Evolutionary conservation across 2,329 filamentous ascomycete species (phyloP).

Genomic region (Penicillium aurantiogriseum): DNA sequence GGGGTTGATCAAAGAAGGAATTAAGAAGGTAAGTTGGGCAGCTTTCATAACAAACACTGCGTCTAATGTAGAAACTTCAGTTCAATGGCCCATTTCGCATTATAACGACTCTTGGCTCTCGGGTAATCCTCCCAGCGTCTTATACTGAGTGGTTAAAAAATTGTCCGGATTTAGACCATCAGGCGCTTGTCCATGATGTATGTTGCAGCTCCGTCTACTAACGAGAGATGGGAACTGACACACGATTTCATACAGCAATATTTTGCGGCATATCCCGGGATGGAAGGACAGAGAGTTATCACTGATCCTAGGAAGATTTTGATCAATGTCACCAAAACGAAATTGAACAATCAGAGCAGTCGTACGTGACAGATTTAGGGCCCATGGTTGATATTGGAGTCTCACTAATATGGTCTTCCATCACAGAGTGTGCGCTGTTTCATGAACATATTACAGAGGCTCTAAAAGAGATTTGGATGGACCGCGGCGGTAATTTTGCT

Average conservation of each 20-base stretch:
- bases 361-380: not conserved
- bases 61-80: not conserved
- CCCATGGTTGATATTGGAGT: no score
- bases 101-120: not conserved
- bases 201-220: not conserved
- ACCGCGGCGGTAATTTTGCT: not conserved
- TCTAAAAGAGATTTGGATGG: not conserved
- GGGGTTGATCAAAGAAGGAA: not conserved
- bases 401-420: not conserved
- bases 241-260: not conserved
- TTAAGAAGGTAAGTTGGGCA: not conserved
- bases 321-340: not conserved
- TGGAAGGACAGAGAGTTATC: not conserved
- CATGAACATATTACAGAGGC: not conserved
- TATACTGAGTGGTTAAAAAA: not conserved
- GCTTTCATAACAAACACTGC: no score
- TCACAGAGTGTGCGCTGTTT: not conserved
- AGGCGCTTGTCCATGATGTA: not conserved
- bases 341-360: not conserved
- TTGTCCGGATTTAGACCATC: not conserved
- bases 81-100: conserved; percentile 1
- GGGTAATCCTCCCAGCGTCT: not conserved
- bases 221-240: no score
- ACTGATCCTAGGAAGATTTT: not conserved
- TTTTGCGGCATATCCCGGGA: not conserved